phyloP scores from a whole-genome alignment of 2,329 filamentous ascomycete genomes.

The Atkinsonella texensis region DNA sequence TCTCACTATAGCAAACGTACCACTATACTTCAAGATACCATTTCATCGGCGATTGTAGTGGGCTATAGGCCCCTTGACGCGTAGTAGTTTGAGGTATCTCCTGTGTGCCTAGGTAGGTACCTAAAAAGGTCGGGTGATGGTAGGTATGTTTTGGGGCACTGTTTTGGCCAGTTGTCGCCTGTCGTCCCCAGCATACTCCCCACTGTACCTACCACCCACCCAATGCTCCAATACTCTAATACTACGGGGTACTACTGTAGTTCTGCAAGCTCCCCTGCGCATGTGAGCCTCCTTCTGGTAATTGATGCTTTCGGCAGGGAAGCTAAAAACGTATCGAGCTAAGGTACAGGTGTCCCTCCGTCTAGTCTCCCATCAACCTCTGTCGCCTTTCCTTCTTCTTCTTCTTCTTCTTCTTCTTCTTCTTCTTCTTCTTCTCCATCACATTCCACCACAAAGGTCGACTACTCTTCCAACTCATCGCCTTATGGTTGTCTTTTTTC shows the following conservation, averaged over 20 bases:
- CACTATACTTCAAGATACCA: too few relatives aligned
- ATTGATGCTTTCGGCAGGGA: slow-evolving; percentile 8
- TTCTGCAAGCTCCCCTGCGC: not conserved
- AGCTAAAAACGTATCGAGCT: slow-evolving; percentile 9
- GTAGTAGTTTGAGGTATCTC: too few relatives aligned
- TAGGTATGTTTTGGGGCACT: too few relatives aligned
- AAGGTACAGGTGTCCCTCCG: slow-evolving; percentile 12
- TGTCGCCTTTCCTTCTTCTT: not conserved
- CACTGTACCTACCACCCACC: too few relatives aligned
- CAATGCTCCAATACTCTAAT: slow-evolving; percentile 4
- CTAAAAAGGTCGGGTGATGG: too few relatives aligned
- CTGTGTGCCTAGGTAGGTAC: too few relatives aligned
- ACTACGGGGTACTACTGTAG: too few relatives aligned
- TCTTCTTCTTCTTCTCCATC: slow-evolving; percentile 5
- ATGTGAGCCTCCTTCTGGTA: not conserved
- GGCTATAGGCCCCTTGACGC: too few relatives aligned
- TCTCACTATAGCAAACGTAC: too few relatives aligned
- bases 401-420: slow-evolving; percentile 6
- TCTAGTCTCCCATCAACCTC: not conserved
- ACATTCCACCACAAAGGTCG: not conserved
- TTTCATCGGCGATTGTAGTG: too few relatives aligned
- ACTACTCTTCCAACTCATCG: not conserved
- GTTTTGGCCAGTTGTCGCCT: too few relatives aligned
- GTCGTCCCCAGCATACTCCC: too few relatives aligned
- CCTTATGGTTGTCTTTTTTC: not conserved